Evolutionary conservation across 257 asterid genomes (phyloP).

Genomic region (Solanum infundibuliforme): DNA sequence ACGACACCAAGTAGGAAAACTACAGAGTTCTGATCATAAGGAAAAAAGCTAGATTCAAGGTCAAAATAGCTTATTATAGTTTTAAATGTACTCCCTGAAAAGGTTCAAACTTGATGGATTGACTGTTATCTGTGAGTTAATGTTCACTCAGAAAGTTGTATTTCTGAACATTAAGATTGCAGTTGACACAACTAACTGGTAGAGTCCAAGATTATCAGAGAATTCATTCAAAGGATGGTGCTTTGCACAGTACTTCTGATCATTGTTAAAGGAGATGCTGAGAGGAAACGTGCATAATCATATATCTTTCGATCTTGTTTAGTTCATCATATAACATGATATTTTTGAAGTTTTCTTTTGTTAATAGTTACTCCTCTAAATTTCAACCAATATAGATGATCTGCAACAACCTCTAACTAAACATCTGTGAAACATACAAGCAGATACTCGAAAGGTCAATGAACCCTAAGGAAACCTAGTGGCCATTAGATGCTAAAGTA

Average conservation of each 20-base stretch:
- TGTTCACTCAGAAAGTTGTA: background rate
- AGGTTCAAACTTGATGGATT: background rate
- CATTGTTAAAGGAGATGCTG: background rate
- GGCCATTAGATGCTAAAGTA: background rate
- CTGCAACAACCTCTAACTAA: background rate
- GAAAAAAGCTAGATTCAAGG: background rate
- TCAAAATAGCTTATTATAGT: background rate
- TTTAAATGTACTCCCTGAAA: background rate
- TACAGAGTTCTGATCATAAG: background rate
- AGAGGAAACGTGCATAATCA: background rate
- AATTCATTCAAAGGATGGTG: background rate
- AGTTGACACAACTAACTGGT: background rate
- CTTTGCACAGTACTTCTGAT: background rate
- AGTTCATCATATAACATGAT: background rate
- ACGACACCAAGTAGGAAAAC: background rate
- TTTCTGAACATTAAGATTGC: background rate
- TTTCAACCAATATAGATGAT: background rate
- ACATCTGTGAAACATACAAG: background rate
- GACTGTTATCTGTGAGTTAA: background rate
- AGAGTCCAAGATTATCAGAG: background rate
- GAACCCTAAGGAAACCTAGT: background rate
- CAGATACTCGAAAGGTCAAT: background rate
- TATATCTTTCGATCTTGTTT: background rate
- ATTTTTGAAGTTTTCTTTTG: background rate
- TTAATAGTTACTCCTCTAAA: background rate